Evolutionary conservation across 2,329 filamentous ascomycete genomes (phyloP).

Genomic region (Allantophomopsis lycopodina): DNA sequence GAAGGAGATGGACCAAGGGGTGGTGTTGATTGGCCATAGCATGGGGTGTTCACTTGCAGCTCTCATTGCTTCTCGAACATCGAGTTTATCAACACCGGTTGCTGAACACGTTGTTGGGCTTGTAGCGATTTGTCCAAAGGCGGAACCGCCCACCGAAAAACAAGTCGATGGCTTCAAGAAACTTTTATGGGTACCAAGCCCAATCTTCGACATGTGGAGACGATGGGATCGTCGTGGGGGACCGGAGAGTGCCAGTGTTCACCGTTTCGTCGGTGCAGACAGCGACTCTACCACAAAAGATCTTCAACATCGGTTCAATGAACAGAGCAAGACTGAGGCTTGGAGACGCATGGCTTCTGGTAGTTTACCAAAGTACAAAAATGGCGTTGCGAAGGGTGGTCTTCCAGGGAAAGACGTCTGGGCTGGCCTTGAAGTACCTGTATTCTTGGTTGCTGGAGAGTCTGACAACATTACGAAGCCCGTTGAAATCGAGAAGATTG

Average conservation of each 20-base stretch:
- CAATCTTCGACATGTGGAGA: conserved; percentile 65
- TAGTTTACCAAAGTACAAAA: conserved; percentile 44
- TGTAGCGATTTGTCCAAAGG: conserved; percentile 68
- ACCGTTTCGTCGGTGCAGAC: conserved; percentile 56
- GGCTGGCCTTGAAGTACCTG: conserved; percentile 56
- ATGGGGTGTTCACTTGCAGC: conserved; percentile 75
- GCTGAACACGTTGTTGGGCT: conserved; percentile 57
- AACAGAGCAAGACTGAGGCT: conserved; percentile 68
- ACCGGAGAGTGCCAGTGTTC: conserved; percentile 62
- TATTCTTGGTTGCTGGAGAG: conserved; percentile 69
- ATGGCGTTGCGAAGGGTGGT: conserved; percentile 41
- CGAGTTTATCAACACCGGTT: conserved; percentile 35
- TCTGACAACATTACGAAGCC: conserved; percentile 66
- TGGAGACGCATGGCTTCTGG: conserved; percentile 75
- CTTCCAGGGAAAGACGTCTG: conserved; percentile 59
- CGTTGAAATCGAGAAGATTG: conserved; percentile 56
- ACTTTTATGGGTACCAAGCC: conserved; percentile 54
- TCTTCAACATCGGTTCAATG: conserved; percentile 64
- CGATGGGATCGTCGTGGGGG: conserved; percentile 71
- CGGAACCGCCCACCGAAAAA: conserved; percentile 43
- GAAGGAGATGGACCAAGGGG: conserved; percentile 47
- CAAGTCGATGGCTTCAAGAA: conserved; percentile 35
- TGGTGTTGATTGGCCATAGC: conserved; percentile 78
- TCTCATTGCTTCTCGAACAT: conserved; percentile 43
- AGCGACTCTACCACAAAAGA: conserved; percentile 52